phyloP scores from a whole-genome alignment of 2,329 filamentous ascomycete genomes.

The Xylariales sp. region DNA sequence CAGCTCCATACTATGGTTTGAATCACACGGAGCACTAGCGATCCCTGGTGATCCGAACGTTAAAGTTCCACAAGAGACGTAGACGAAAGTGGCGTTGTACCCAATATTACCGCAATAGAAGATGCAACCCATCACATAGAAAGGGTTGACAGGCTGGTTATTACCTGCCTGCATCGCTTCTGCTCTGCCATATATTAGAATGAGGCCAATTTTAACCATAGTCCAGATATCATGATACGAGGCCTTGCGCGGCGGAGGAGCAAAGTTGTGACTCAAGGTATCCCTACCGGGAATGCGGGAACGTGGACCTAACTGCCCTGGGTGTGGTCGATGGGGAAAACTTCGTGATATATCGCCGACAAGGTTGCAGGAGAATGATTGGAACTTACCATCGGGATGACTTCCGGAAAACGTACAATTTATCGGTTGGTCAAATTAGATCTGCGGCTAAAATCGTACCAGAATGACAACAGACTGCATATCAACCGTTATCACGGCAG shows the following conservation, averaged over 20 bases:
- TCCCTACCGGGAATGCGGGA: background rate
- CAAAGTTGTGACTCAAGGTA: slow-evolving; percentile 1
- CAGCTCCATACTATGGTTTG: background rate
- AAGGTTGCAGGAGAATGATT: slow-evolving; percentile 7
- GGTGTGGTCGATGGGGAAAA: slow-evolving; percentile 7
- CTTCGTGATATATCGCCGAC: slow-evolving; percentile 15
- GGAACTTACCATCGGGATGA: background rate
- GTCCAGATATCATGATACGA: slow-evolving; percentile 6
- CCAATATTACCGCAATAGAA: background rate
- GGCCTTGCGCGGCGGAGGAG: background rate
- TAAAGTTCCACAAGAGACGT: slow-evolving; percentile 12
- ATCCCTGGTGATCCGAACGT: slow-evolving; percentile 15
- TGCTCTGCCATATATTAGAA: slow-evolving; percentile 9
- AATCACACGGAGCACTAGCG: slow-evolving; percentile 4
- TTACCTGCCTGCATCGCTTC: slow-evolving; percentile 3
- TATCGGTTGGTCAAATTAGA: slow-evolving; percentile 12
- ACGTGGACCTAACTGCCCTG: slow-evolving; percentile 11
- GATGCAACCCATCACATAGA: slow-evolving; percentile 16
- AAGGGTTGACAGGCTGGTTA: slow-evolving; percentile 7
- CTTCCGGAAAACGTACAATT: background rate
- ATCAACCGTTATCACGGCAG: slow-evolving; percentile 13
- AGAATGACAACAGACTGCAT: slow-evolving; percentile 13
- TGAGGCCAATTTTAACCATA: background rate
- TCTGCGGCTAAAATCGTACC: slow-evolving; percentile 3
- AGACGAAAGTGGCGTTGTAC: slow-evolving; percentile 12